Conservation (phyloP, 1,284 basidiomycete species). For the Phlebopus sp. region DNA sequence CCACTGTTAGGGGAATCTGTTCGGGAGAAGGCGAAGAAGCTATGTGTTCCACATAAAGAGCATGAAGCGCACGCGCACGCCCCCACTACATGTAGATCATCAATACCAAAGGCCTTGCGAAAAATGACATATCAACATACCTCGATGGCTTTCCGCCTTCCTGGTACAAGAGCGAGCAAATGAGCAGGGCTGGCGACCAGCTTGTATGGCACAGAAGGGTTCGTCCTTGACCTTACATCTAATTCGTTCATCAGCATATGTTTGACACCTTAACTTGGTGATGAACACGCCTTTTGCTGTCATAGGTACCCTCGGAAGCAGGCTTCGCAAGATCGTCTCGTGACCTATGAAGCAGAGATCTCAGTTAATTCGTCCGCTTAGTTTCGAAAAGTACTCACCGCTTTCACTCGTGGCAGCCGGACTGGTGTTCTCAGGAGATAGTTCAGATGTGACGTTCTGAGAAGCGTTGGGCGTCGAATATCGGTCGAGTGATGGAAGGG, state of each 20-base stretch:
- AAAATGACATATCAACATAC: conserved; percentile 35
- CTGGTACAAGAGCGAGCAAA: conserved; percentile 46
- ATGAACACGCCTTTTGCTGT: conserved; percentile 49
- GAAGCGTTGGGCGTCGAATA: conserved; percentile 7
- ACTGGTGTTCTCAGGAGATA: conserved; percentile 1
- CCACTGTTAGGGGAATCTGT: conserved; percentile 42
- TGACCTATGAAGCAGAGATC: conserved; percentile 34
- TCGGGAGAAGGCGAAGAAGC: conserved; percentile 17
- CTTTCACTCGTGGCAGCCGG: conserved; percentile 15
- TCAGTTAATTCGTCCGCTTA: background rate
- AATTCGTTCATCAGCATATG: conserved; percentile 5
- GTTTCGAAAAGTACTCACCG: conserved; percentile 14
- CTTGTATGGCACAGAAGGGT: conserved; percentile 47
- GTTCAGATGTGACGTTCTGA: background rate
- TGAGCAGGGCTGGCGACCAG: conserved; percentile 46
- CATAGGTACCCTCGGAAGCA: conserved; percentile 58
- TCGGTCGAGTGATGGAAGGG: conserved; percentile 30
- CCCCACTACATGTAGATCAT: conserved; percentile 48
- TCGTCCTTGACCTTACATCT: conserved; percentile 42
- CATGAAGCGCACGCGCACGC: conserved; percentile 51
- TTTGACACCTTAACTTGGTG: conserved; percentile 1
- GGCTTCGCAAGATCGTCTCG: conserved; percentile 38
- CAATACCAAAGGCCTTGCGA: conserved; percentile 1
- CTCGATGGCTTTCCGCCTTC: conserved; percentile 69
- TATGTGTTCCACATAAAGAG: conserved; percentile 41